Evolutionary conservation across 345 rosid genomes (phyloP).

Genomic region (Syzygium oleosum): DNA sequence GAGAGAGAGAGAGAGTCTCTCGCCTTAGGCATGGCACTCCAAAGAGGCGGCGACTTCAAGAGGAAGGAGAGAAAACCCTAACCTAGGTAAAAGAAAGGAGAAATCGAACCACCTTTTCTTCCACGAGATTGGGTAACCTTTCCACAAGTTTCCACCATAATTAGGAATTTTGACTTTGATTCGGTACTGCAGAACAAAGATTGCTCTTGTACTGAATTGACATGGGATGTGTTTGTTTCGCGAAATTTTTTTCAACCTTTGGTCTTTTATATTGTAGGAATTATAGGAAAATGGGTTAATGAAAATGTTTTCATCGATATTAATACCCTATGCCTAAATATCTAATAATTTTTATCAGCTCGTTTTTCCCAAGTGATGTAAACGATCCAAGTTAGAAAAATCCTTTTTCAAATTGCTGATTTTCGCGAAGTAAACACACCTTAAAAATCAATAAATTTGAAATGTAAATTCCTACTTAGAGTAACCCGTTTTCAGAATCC

Average conservation of each 20-base stretch:
- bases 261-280: background rate
- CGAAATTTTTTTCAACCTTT: background rate
- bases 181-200: background rate
- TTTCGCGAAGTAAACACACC: background rate
- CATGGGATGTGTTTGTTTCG: background rate
- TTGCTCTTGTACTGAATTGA: background rate
- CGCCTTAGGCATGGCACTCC: no score
- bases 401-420: background rate
- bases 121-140: background rate
- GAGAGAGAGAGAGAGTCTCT: no score
- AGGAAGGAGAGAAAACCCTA: no score
- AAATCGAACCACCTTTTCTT: no score
- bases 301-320: background rate
- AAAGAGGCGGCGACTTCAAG: no score
- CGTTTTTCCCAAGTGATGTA: background rate
- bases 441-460: background rate
- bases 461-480: background rate
- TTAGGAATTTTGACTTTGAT: background rate
- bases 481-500: background rate
- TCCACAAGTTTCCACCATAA: background rate
- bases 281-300: background rate
- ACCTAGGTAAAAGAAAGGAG: no score
- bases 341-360: background rate
- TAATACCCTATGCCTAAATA: background rate
- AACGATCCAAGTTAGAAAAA: background rate